A percentile compares a stretch with the other conserved stretches of the same genome.
phyloP scores from a whole-genome alignment of 2,329 filamentous ascomycete genomes.

The Trichoderma aggressivum region DNA sequence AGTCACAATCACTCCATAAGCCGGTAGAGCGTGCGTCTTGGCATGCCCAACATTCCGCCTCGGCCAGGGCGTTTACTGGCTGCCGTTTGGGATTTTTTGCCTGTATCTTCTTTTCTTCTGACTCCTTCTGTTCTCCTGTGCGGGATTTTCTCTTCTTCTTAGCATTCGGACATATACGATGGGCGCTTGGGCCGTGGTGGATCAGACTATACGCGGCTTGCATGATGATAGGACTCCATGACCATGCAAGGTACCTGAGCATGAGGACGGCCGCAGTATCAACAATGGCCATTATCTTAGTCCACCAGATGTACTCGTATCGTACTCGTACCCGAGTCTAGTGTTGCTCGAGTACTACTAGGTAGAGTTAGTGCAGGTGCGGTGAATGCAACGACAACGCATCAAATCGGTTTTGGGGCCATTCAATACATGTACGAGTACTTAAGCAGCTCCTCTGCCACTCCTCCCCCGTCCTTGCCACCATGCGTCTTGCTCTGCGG shows the following conservation, averaged over 20 bases:
- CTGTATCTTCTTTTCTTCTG: not conserved
- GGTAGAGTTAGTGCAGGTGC: not conserved
- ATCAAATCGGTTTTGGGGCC: not conserved
- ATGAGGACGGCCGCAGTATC: not conserved
- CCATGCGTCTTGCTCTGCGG: not conserved
- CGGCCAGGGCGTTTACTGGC: not conserved
- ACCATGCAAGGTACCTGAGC: not conserved
- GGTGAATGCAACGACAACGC: not conserved
- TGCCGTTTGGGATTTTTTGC: not conserved
- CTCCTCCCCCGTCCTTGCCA: not conserved
- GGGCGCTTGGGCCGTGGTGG: constrained; percentile 4
- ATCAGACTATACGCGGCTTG: not conserved
- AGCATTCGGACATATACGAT: not conserved
- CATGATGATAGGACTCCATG: not conserved
- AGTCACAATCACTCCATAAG: not conserved
- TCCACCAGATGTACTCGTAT: not conserved
- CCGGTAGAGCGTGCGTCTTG: not conserved
- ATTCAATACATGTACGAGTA: not conserved
- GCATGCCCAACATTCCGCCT: not conserved
- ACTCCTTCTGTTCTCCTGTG: not conserved
- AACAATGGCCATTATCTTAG: not conserved
- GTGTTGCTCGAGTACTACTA: too few species aligned
- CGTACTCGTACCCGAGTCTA: not conserved
- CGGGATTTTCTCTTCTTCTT: not conserved
- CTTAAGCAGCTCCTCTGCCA: not conserved